phyloP scores from a whole-genome alignment of 345 rosid species.

The Gynandropsis gynandra region DNA sequence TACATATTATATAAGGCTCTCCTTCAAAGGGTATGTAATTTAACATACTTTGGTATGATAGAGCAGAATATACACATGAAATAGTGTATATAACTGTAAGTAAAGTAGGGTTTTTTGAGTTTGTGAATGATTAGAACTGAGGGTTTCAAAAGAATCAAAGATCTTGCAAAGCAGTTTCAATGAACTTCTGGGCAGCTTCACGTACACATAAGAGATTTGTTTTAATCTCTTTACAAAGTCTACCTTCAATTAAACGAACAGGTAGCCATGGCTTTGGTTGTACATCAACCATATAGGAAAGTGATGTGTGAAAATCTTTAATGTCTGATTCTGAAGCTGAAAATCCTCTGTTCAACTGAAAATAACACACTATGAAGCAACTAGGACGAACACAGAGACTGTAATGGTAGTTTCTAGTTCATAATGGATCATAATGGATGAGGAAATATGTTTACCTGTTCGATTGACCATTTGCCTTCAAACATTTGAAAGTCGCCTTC shows the following conservation, averaged over 20 bases:
- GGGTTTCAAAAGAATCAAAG: constrained; percentile 20
- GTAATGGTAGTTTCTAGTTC: background rate
- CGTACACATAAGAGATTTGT: constrained; percentile 57
- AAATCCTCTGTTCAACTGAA: constrained; percentile 41
- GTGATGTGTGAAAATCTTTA: constrained; percentile 48
- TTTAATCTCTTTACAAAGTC: constrained; percentile 61
- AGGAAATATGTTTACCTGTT: constrained; percentile 46
- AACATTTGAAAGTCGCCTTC: constrained; percentile 87
- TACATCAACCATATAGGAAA: constrained; percentile 55
- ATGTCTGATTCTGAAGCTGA: constrained; percentile 19
- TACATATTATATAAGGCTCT: no score
- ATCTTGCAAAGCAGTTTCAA: constrained; percentile 25
- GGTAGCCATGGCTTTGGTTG: constrained; percentile 87
- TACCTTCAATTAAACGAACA: constrained; percentile 67
- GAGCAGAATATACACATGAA: no score
- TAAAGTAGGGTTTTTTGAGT: no score
- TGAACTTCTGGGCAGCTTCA: constrained; percentile 50
- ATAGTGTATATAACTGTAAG: no score
- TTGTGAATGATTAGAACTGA: no score
- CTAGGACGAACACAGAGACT: background rate
- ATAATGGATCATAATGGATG: background rate
- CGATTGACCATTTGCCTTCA: constrained; percentile 90
- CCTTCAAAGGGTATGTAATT: no score
- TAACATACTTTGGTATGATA: no score
- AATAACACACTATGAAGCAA: background rate